Base-by-base conservation (phyloP, 2,329 filamentous ascomycete species). In the Piedraia hortae region DNA sequence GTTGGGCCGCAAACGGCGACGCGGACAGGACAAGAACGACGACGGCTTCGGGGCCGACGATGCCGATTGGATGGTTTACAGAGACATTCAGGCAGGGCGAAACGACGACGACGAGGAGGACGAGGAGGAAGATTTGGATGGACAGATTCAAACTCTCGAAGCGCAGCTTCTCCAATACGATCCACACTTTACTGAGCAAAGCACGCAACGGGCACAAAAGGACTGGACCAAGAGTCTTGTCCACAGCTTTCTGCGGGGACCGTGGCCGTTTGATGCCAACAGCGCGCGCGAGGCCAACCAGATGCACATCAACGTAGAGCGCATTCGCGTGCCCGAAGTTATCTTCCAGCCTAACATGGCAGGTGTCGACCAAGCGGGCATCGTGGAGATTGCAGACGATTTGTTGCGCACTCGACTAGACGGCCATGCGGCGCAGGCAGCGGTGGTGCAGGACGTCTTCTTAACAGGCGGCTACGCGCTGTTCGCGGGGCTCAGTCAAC, bases 321-420 rank as follows among this genome's bases (percentile, higher is more conserved):
- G 85, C 46, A 93, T 97, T 75, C 82, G 85, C 57, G 80, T 82
- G 50, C 85, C 85, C 38, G 85, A 97, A 61, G 82, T 85, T 55
- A 72, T 97, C 42, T 97, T 97, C 75, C 77, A 91, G 62, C 85
- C 85, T 47, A 82, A 71, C 36, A 82, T 93, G 39, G 62, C 93
- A 42, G 85, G 85, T 66, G 80, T 91, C 44, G 85, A 97, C 43
- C 85, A 97, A 48, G 77, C 82, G 1, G 85, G 85, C 13, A 62
- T 97, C 22, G 59, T 90, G 10, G 85, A 97, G 44, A 88, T 93
- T 26, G 73, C 74, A 0, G 70, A 77, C 9, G 77, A 88, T 37
- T 85, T 97, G 30, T 54, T 93, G 12, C 77, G 62, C 20, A 74
- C 89, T 46, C 68, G 85, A 3, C 62, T 93, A 7, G 28, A 26